Conservation (phyloP, 345 rosid genomes). For the Sisymbrium altissimum region DNA sequence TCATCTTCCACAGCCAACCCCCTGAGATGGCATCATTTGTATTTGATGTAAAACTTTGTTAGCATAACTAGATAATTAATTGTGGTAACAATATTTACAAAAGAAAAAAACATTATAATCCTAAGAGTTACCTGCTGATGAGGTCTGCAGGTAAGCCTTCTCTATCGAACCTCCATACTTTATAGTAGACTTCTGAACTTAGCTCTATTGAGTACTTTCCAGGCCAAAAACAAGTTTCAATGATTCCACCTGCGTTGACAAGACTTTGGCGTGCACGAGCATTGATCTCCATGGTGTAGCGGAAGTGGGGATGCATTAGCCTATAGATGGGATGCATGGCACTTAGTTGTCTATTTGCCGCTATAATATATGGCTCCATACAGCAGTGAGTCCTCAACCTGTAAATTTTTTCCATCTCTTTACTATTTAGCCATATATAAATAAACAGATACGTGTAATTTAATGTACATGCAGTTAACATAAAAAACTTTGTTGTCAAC, state of each 20-base stretch:
- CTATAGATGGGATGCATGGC: too few species aligned
- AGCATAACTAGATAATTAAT: too few species aligned
- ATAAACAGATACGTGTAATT: not conserved
- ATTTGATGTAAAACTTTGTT: too few species aligned
- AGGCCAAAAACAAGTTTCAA: conserved; percentile 59
- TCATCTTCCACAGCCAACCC: conserved; percentile 32
- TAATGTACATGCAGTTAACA: not conserved
- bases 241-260: conserved; percentile 53
- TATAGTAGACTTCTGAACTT: conserved; percentile 41
- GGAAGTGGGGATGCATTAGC: too few species aligned
- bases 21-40: not conserved
- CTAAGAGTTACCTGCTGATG: conserved; percentile 20
- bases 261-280: conserved; percentile 60
- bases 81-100: not conserved
- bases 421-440: not conserved
- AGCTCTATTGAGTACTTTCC: conserved; percentile 53
- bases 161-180: conserved; percentile 34
- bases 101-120: too few species aligned
- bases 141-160: conserved; percentile 37
- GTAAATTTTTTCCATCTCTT: not conserved
- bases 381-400: conserved; percentile 73
- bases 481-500: not conserved
- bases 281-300: too few species aligned
- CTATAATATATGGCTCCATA: conserved; percentile 66
- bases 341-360: conserved; percentile 67